Percentiles rank a stretch among this genome's conserved stretches.
phyloP scores from a whole-genome alignment of 2,329 filamentous ascomycete species.

The Arthroderma sp. region DNA sequence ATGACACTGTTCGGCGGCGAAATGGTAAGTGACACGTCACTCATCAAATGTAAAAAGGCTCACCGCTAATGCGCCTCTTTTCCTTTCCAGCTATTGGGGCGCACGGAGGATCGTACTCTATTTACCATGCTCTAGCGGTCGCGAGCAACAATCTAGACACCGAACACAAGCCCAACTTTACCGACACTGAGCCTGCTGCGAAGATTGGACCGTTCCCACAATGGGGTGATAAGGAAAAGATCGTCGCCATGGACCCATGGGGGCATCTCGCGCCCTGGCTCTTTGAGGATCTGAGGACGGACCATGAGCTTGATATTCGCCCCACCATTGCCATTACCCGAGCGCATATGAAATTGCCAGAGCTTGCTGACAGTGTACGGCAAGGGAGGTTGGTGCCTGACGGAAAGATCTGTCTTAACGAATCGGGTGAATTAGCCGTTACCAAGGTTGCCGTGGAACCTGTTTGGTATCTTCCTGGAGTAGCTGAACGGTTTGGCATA shows the following conservation, averaged over 20 bases:
- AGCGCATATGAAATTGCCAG: conserved; percentile 92
- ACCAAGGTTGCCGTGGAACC: conserved; percentile 97
- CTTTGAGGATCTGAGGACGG: conserved; percentile 65
- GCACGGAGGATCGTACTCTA: conserved; percentile 84
- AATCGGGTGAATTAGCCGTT: conserved; percentile 74
- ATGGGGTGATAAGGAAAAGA: conserved; percentile 85
- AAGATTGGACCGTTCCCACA: conserved; percentile 78
- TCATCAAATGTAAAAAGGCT: background rate
- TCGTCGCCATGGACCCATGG: conserved; percentile 93
- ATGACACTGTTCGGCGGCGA: conserved; percentile 63
- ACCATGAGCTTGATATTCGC: conserved; percentile 67
- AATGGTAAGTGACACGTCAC: conserved; percentile 50
- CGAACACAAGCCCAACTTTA: conserved; percentile 67
- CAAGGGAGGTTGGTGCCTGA: conserved; percentile 64
- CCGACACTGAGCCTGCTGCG: conserved; percentile 83
- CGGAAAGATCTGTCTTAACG: conserved; percentile 81
- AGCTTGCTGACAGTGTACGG: conserved; percentile 78
- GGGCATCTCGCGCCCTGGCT: conserved; percentile 79
- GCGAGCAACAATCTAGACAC: conserved; percentile 78
- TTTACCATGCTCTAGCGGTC: conserved; percentile 87
- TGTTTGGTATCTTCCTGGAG: conserved; percentile 74
- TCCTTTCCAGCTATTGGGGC: conserved; percentile 47
- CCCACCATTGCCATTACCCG: conserved; percentile 87
- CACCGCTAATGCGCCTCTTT: conserved; percentile 12
- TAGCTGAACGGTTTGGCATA: conserved; percentile 87